Evolutionary conservation across 352 stramenopile genomes (phyloP), one percentile per base, ranked within the genome.

Genomic region (Phytophthora rubi): DNA sequence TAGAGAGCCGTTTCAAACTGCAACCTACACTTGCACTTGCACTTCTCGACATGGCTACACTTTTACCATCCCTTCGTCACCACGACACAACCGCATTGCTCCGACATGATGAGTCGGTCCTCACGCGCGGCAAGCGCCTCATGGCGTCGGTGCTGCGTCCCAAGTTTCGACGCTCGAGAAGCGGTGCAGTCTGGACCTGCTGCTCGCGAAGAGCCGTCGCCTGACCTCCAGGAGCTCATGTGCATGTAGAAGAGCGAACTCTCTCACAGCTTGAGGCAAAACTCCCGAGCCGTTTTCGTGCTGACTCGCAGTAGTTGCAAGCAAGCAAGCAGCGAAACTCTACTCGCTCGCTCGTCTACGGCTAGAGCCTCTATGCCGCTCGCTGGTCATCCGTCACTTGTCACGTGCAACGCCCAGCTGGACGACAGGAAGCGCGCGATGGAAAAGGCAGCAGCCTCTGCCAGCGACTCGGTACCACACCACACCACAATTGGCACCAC

Each of bases 21-120:
- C 64, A 71, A 71, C 65, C 13, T 71, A 71, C 64, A 71, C 64
- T 71, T 71, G 51, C 64, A 71, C 57, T 71, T 71, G 49, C 60
- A 56, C 28, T 66, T 59, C n/a, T 60, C 56, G 10, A 67, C 57
- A 71, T 71, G 65, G 65, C 65, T 71, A 68, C 65, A 70, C 15
- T 57, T 53, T 21, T n/a, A 6, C 13, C 15, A 42, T 42, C 35
- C 35, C 33, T 35, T 69, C 53, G 53, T 58, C 53, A 51, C 45
- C 30, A 57, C 48, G 56, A 66, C 63, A 23, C 49, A 23, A 4
- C 12, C 9, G 13, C 4, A 8, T 28, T 26, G 9, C n/a, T 13
- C 53, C 33, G 18, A 60, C 21, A 18, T 21, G 35, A 59, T 52
- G 30, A 53, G 47, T 33, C 18, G 15, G 32, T 53, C 21, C 32